A percentile compares a stretch with the other conserved stretches of the same genome.
These are phyloP conservation scores for Antitrichia curtipendula DNA, from an alignment of 225 moss, liverwort and hornwort genomes.

Conservation along the genomic window DNA sequence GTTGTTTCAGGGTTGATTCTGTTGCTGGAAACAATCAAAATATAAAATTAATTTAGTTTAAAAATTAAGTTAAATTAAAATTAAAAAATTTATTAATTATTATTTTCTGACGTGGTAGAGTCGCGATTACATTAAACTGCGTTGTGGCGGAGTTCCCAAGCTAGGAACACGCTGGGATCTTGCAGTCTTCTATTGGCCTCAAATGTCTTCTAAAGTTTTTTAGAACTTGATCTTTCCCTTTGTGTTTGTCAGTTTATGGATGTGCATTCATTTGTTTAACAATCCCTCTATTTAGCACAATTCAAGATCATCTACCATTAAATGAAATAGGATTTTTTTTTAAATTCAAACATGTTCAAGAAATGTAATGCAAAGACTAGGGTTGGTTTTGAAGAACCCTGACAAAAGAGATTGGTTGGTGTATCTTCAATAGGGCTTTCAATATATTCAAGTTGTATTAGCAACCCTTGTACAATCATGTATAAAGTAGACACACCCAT, in stretches of 20 bases:
- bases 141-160: no score
- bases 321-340: fast-evolving
- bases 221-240: neutral
- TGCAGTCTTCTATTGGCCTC: no score
- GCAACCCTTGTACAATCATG: fast-evolving
- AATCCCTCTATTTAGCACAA: neutral
- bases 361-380: fast-evolving
- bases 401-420: neutral
- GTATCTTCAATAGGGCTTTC: fast-evolving
- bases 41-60: no score
- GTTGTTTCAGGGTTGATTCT: no score
- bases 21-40: no score
- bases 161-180: no score
- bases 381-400: neutral
- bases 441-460: fast-evolving
- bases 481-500: neutral
- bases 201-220: neutral
- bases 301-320: fast-evolving
- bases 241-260: fast-evolving
- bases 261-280: neutral
- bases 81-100: no score
- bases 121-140: no score
- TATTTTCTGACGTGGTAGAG: no score
- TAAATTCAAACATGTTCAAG: neutral
- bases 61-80: no score